Evolutionary conservation across 2,329 filamentous ascomycete genomes (phyloP), one percentile per base, ranked within the genome.

Genomic region (Stemphylium vesicarium): DNA sequence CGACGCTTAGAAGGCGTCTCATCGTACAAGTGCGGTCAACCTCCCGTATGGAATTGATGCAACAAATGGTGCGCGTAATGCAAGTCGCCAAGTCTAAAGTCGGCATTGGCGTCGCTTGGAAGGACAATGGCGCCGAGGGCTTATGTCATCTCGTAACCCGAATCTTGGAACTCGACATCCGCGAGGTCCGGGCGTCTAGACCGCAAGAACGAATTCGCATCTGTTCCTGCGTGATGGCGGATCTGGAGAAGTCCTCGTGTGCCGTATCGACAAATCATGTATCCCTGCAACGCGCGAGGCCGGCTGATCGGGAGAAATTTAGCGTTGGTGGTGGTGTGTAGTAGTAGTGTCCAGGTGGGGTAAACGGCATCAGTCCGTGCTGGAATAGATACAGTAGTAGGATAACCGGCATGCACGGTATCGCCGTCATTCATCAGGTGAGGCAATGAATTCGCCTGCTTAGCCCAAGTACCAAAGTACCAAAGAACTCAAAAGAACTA

Each of bases 41-140:
- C 10, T 20, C 16, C 43, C 36, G 29, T 47, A 36, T 32, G 43
- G 29, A 38, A 13, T 38, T 37, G 35, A 56, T 44, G 50, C 43
- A 33, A 24, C 18, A 39, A 22, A 37, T n/a, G 45, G 31, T 41
- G 32, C 56, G 51, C 59, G 54, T 58, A 56, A 60, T 60, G 51
- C 44, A 31, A 52, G 29, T 52, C 48, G 57, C 59, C 59, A 62
- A 62, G 59, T 45, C 35, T 22, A 13, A n/a, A 32, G 46, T 20
- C 40, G 44, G 41, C 43, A 40, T 60, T 58, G 59, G 57, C 57
- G 45, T 11, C 43, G 43, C 57, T 60, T 60, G 57, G 55, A 47
- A 22, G 18, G 12, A 29, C 37, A 29, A 48, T 39, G 50, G 50
- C 50, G 50, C 50, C 43, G 44, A 53, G 43, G 12, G 13, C 50